These are phyloP conservation scores for Coprinopsis sp. DNA, from an alignment of 768 basidiomycete species.

Conservation along the genomic window DNA sequence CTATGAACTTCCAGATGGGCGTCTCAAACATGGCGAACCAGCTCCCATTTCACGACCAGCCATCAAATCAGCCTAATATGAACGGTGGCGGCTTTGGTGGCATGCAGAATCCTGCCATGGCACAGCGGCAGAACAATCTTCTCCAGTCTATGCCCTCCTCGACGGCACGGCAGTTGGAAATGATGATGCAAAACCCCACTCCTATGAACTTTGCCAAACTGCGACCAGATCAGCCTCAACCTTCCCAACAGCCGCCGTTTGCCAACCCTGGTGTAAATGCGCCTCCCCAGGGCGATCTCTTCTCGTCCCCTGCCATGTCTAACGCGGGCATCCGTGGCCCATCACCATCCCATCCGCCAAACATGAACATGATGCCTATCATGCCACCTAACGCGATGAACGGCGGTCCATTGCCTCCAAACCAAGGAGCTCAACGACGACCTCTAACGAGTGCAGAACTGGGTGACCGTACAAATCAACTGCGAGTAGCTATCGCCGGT, in stretches of 20 bases:
- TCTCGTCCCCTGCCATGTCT: slow-evolving; percentile 41
- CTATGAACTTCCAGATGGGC: slow-evolving; percentile 39
- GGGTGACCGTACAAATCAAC: slow-evolving; percentile 2
- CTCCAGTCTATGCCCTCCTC: slow-evolving; percentile 25
- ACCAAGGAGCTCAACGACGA: slow-evolving; percentile 4
- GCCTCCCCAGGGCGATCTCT: slow-evolving; percentile 38
- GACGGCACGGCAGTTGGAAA: slow-evolving; percentile 38
- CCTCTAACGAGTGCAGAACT: neutral
- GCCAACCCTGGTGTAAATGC: slow-evolving; percentile 34
- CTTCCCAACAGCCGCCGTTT: slow-evolving; percentile 24
- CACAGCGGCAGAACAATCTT: slow-evolving; percentile 16
- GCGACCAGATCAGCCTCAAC: slow-evolving; percentile 28
- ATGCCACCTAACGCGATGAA: slow-evolving; percentile 7
- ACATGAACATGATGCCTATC: slow-evolving; percentile 20
- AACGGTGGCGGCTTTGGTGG: slow-evolving; percentile 35
- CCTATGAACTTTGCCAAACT: slow-evolving; percentile 32
- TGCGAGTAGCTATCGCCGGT: slow-evolving; percentile 1
- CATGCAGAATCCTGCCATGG: slow-evolving; percentile 27
- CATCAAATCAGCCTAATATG: slow-evolving; percentile 32
- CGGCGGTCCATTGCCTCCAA: slow-evolving; percentile 5
- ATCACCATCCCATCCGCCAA: slow-evolving; percentile 37
- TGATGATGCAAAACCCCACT: slow-evolving; percentile 44
- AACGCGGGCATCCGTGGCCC: slow-evolving; percentile 45
- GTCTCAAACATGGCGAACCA: slow-evolving; percentile 17
- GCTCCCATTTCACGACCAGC: slow-evolving; percentile 31